Evolutionary conservation across 2,329 filamentous ascomycete genomes (phyloP), one percentile per base, ranked within the genome.

Genomic region (Pseudogymnoascus sp.): DNA sequence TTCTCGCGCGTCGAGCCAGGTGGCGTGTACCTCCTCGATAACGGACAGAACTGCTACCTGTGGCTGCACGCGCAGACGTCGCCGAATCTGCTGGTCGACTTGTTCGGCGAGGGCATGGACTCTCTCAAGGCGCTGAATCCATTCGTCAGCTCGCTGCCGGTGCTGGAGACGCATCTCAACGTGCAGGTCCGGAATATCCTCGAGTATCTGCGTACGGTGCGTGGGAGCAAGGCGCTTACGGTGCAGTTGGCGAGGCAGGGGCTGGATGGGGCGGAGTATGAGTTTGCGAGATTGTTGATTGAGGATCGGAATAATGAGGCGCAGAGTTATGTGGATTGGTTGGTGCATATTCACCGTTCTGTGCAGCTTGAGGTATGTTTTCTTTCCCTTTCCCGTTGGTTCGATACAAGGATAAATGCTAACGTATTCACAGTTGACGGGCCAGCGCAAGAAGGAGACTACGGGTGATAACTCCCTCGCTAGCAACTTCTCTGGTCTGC

Each of bases 281-380:
- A 99, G 74, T 99, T 97, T 78, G 94, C 94, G 6, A 81, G 92
- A 60, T 79, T 95, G 75, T 75, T 99, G 67, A 86, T 96, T 33
- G 94, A 99, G 76, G 94, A 99, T 72, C 84, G 94, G 66, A 97
- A 97, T 74, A 96, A 96, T 68, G 94, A 99, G 77, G 94, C 94
- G 36, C 92, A 96, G 76, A 96, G 90, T 72, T 99, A 97, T 75
- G 94, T 97, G 35, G 94, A 99, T 76, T 99, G 94, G 94, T 80
- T 99, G 70, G 94, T 99, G 62, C 90, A 96, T 74, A 82, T 97
- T 65, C 94, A 99, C 76, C 88, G 93, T 69, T 87, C 89, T 67
- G 94, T 99, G 66, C 92, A 96, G 72, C 79, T 96, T 66, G 94
- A 99, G 82, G 85, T 88, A 74, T 75, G 82, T 75, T 17, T 2